phyloP scores from a whole-genome alignment of 2,329 filamentous ascomycete species.

The Pseudogymnoascus sp. region DNA sequence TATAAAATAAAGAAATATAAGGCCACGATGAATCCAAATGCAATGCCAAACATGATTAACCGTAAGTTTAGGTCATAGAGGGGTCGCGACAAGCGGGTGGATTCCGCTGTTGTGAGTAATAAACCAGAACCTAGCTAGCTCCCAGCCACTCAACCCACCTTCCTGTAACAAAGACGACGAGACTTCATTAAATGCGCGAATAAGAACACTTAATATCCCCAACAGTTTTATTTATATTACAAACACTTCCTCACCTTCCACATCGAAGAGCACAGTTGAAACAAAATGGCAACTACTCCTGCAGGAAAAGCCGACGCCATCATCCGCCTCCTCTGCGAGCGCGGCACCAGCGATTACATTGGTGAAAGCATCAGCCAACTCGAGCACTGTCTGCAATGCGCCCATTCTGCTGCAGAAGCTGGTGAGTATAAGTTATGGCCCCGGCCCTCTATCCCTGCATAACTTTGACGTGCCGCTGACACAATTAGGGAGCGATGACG shows the following conservation, averaged over 20 bases:
- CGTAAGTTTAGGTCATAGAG: neutral
- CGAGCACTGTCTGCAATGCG: conserved; percentile 26
- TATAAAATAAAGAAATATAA: neutral
- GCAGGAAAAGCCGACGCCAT: conserved; percentile 16
- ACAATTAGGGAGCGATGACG: conserved; percentile 17
- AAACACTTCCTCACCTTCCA: neutral
- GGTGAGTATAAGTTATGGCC: conserved; percentile 15
- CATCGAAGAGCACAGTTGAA: neutral
- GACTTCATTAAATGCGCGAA: neutral
- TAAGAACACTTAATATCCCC: neutral
- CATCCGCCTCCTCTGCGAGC: conserved; percentile 21
- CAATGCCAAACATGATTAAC: neutral
- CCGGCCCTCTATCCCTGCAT: neutral
- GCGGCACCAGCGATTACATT: conserved; percentile 26
- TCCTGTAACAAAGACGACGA: neutral
- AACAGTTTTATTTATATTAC: neutral
- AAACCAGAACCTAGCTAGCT: neutral
- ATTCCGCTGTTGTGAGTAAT: neutral
- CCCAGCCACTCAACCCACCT: neutral
- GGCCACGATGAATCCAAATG: neutral
- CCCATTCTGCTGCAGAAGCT: conserved; percentile 21
- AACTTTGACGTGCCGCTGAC: neutral
- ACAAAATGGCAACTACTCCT: neutral
- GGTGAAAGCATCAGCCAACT: conserved; percentile 26
- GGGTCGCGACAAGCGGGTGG: neutral